phyloP scores from a whole-genome alignment of 2,329 filamentous ascomycete species.

The Colletotrichum sp. region DNA sequence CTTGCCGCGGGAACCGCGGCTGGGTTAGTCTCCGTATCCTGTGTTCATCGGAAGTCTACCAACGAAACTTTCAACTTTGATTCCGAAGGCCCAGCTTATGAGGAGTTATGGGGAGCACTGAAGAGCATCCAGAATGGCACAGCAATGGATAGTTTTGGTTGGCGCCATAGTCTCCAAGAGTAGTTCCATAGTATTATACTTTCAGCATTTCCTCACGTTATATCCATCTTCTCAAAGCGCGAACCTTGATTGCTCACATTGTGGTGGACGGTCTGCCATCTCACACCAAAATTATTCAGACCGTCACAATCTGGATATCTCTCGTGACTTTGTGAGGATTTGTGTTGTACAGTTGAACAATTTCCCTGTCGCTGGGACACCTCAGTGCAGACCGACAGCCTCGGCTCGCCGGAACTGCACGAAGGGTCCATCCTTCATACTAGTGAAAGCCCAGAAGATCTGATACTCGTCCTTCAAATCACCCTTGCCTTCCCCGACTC shows the following conservation, averaged over 20 bases:
- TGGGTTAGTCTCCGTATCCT: background rate
- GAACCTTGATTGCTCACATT: background rate
- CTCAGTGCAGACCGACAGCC: background rate
- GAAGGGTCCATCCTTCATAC: constrained; percentile 1
- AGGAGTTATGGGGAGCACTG: background rate
- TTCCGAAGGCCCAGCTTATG: background rate
- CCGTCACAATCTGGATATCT: background rate
- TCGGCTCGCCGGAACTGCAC: background rate
- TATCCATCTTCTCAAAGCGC: no score
- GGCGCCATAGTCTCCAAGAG: background rate
- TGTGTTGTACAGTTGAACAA: no score
- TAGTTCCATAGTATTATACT: no score
- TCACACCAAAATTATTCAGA: background rate
- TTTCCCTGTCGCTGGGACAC: background rate
- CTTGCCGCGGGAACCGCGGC: constrained; percentile 1
- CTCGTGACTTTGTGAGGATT: background rate
- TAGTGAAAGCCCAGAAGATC: constrained; percentile 5
- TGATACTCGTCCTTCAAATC: background rate
- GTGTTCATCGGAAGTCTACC: background rate
- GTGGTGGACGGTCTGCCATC: background rate
- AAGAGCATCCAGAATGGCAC: background rate
- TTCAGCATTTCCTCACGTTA: background rate
- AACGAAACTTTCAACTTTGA: background rate
- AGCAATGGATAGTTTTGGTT: background rate
- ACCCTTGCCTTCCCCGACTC: background rate